A percentile compares a stretch with the other conserved stretches of the same genome.
These are phyloP conservation scores for Globisporangium takayamanum DNA, from an alignment of 352 stramenopile species.

Conservation along the genomic window DNA sequence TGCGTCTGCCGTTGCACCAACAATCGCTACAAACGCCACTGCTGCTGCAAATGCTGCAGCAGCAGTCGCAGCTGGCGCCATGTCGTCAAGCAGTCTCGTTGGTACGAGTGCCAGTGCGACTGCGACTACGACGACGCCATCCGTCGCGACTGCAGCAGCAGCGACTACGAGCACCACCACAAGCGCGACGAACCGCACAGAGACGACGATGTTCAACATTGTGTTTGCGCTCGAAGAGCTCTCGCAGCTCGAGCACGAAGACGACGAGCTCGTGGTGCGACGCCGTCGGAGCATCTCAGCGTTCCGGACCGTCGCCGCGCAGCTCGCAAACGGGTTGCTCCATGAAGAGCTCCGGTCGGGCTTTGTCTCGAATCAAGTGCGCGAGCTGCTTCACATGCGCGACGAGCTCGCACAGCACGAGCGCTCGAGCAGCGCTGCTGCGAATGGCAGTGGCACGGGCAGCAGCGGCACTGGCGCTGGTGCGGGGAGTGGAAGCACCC, in stretches of 20 bases:
- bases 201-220: conserved; percentile 87
- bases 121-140: too few relatives aligned
- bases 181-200: conserved; percentile 22
- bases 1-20: neutral
- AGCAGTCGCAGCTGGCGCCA: neutral
- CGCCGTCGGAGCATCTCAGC: conserved; percentile 36
- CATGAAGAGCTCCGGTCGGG: conserved; percentile 76
- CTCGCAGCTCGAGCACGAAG: conserved; percentile 19
- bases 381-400: conserved; percentile 67
- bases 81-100: neutral
- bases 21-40: neutral
- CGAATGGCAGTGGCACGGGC: conserved; percentile 15
- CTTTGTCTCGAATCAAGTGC: conserved; percentile 76
- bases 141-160: neutral
- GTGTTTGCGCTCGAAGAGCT: conserved; percentile 77
- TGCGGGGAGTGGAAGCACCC: conserved; percentile 2
- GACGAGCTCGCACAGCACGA: conserved; percentile 76
- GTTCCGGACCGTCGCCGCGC: conserved; percentile 59
- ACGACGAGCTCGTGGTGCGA: conserved; percentile 28
- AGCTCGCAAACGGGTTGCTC: conserved; percentile 73
- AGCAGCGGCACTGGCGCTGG: conserved; percentile 15
- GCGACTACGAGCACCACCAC: conserved; percentile 7
- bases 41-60: neutral
- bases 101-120: neutral
- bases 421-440: conserved; percentile 22